Evolutionary conservation across 2,329 filamentous ascomycete genomes (phyloP).

Genomic region (Colletotrichum liaoningense): DNA sequence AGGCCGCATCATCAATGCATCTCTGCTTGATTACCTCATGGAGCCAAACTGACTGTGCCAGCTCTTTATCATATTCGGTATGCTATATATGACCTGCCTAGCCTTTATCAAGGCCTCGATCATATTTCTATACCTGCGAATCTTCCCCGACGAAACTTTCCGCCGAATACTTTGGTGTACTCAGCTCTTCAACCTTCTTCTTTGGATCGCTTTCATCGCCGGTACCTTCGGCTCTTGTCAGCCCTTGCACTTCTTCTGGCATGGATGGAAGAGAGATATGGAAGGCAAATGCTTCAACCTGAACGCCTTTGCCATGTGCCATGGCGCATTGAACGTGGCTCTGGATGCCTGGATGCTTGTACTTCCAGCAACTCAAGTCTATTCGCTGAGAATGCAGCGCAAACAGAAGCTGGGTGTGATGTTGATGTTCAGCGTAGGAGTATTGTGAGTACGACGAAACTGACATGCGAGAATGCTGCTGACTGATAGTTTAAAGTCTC

Average conservation of each 20-base stretch:
- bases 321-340: conserved; percentile 55
- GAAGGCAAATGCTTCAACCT: conserved; percentile 50
- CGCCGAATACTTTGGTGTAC: conserved; percentile 40
- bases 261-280: conserved; percentile 43
- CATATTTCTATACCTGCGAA: conserved; percentile 49
- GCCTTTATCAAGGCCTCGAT: conserved; percentile 49
- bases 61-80: conserved; percentile 48
- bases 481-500: conserved; percentile 2
- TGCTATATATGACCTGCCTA: conserved; percentile 47
- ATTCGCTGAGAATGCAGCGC: conserved; percentile 43
- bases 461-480: background rate
- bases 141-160: conserved; percentile 46
- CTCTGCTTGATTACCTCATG: conserved; percentile 2
- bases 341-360: conserved; percentile 56
- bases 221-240: conserved; percentile 51
- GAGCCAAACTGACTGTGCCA: conserved; percentile 40
- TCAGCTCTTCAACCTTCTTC: conserved; percentile 7
- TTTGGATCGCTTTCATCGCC: conserved; percentile 43
- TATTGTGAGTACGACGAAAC: conserved; percentile 22
- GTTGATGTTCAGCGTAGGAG: conserved; percentile 51
- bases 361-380: conserved; percentile 52
- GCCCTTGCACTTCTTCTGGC: conserved; percentile 57
- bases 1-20: background rate
- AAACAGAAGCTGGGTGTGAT: conserved; percentile 50
- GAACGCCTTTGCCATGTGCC: conserved; percentile 51